These are phyloP conservation scores for Podospora conica DNA, from an alignment of 495 filamentous ascomycete genomes.

Conservation along the genomic window DNA sequence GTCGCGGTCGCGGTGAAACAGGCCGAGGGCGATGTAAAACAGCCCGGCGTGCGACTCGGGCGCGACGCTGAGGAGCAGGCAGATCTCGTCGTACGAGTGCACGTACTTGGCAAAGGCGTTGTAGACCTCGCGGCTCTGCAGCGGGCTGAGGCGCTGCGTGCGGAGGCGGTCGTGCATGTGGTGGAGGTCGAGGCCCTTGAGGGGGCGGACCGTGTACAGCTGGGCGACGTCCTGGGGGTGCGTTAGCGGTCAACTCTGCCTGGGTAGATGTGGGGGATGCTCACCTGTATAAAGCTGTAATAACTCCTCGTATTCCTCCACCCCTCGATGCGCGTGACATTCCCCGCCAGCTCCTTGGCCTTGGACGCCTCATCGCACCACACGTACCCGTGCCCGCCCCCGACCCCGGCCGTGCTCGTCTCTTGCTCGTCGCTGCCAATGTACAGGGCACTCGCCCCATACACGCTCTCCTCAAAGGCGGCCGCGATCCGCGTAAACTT, in stretches of 20 bases:
- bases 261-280: slow-evolving; percentile 1
- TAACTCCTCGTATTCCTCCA: slow-evolving; percentile 95
- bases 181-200: slow-evolving; percentile 77
- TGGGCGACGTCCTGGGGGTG: slow-evolving; percentile 52
- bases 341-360: slow-evolving; percentile 78
- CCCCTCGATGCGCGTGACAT: slow-evolving; percentile 86
- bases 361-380: slow-evolving; percentile 81
- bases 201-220: slow-evolving; percentile 60
- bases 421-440: slow-evolving; percentile 71
- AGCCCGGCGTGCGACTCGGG: slow-evolving; percentile 84
- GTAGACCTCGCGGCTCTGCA: slow-evolving; percentile 73
- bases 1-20: slow-evolving; percentile 83
- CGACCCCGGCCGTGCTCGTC: slow-evolving; percentile 44
- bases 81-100: slow-evolving; percentile 79
- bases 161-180: slow-evolving; percentile 90
- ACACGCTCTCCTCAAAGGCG: slow-evolving; percentile 91
- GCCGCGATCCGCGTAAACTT: slow-evolving; percentile 89
- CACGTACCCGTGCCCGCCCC: slow-evolving; percentile 82
- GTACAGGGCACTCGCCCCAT: slow-evolving; percentile 84
- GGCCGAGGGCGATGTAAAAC: slow-evolving; percentile 83
- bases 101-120: slow-evolving; percentile 69
- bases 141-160: slow-evolving; percentile 62
- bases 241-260: slow-evolving; percentile 3
- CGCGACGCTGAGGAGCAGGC: slow-evolving; percentile 76
- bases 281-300: slow-evolving; percentile 84